Percentiles rank a stretch among this genome's conserved stretches.
Evolutionary conservation across 345 rosid genomes (phyloP).

Genomic region (Ailanthus altissimus): DNA sequence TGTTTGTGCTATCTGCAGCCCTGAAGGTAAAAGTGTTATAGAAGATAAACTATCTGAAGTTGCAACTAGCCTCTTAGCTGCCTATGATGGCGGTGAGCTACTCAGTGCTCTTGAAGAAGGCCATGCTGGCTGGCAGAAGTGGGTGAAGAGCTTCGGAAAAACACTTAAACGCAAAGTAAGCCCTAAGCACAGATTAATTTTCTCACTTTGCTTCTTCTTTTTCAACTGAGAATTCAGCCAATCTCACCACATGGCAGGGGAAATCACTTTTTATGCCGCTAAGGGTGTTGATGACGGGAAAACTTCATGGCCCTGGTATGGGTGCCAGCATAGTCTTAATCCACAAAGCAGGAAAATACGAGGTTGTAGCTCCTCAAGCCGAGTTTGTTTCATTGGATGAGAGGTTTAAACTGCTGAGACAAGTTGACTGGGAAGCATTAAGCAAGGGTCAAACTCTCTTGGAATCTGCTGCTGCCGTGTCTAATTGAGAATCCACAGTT

Average conservation of each 20-base stretch:
- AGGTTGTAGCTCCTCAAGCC: constrained; percentile 51
- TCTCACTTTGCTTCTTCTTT: neutral
- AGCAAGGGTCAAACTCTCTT: constrained; percentile 45
- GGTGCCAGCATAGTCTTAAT: constrained; percentile 62
- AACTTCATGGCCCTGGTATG: constrained; percentile 94
- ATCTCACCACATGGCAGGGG: constrained; percentile 49
- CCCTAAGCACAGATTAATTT: constrained; percentile 7
- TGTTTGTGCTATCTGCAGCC: constrained; percentile 39
- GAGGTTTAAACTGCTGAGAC: constrained; percentile 62
- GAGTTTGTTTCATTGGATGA: constrained; percentile 64
- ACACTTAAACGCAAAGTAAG: constrained; percentile 75
- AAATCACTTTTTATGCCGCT: constrained; percentile 93
- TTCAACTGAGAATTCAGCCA: neutral
- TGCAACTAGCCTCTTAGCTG: constrained; percentile 65
- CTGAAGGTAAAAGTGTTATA: constrained; percentile 62
- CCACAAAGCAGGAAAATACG: constrained; percentile 65
- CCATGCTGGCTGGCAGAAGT: constrained; percentile 79
- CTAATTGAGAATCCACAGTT: constrained; percentile 28
- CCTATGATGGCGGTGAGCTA: constrained; percentile 84
- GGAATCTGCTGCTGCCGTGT: constrained; percentile 48
- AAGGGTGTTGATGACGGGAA: constrained; percentile 79
- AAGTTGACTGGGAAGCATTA: constrained; percentile 63
- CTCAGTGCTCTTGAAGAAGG: constrained; percentile 71
- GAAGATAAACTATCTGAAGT: constrained; percentile 82
- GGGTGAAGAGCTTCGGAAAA: constrained; percentile 90